Evolutionary conservation across 1,139 yeast genomes (phyloP).

Genomic region (Pichia sp.): DNA sequence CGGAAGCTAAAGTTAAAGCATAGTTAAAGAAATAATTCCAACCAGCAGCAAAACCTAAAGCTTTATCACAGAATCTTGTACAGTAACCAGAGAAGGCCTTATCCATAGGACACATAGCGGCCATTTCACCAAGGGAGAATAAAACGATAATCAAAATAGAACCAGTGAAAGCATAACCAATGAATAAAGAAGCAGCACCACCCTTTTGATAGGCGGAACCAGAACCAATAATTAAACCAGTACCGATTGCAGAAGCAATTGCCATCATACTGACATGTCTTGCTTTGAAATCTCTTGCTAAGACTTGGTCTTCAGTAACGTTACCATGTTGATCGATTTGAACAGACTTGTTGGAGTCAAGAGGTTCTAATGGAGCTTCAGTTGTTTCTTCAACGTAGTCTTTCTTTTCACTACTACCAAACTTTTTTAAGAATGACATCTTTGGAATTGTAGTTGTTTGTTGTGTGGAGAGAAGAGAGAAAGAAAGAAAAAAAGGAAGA

Average conservation of each 20-base stretch:
- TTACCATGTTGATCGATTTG: constrained; percentile 15
- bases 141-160: constrained; percentile 47
- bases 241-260: constrained; percentile 35
- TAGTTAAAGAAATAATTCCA: constrained; percentile 63
- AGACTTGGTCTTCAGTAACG: constrained; percentile 2
- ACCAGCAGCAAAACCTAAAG: constrained; percentile 76
- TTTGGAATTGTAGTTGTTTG: background rate
- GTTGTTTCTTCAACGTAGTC: background rate
- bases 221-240: constrained; percentile 53
- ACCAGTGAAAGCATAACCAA: constrained; percentile 45
- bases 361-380: background rate
- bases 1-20: constrained; percentile 66
- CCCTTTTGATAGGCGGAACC: constrained; percentile 47
- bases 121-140: constrained; percentile 50
- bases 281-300: constrained; percentile 19
- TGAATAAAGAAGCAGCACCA: constrained; percentile 50
- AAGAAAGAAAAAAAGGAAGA: too few species aligned
- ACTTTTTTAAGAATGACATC: background rate
- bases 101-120: constrained; percentile 57
- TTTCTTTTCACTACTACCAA: background rate
- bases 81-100: constrained; percentile 75
- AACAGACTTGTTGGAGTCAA: constrained; percentile 2
- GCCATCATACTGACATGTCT: constrained; percentile 53
- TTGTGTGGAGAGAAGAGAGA: too few species aligned
- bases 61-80: constrained; percentile 64